Base-by-base conservation (phyloP, 1,284 basidiomycete genomes). In the Exobasidium rhododendri region DNA sequence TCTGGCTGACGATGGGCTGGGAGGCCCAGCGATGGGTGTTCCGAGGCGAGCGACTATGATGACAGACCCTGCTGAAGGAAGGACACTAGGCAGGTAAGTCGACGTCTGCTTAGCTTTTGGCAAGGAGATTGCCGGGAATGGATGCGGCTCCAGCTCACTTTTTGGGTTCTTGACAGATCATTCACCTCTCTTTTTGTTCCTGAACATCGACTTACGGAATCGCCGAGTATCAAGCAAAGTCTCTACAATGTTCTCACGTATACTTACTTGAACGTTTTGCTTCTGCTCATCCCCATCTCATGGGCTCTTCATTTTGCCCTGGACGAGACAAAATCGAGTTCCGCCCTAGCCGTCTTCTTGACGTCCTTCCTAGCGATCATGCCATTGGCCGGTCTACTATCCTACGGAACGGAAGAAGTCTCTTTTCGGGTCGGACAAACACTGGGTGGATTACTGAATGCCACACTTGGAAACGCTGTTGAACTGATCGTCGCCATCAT, bases 401-500 rank as follows among this genome's bases (percentile, higher is more conserved):
- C 63, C 4, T 69, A 71, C 46, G 73, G 70, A 7, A 75, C 73
- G 20, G 73, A 75, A 51, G 73, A 75, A 47, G 61, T 75, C 6
- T 65, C 72, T n/a, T 61, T 75, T 17, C 70, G 73, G 7, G 73
- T 75, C 1, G 73, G 73, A 17, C 66, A 75, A 63, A 75, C 73
- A 24, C 66, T 75, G 22, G 72, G 73, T 14, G 73, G 73, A 50
- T 66, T 75, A 29, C 66, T 75, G 62, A 75, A 75, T 30, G 73
- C 73, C 30, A 70, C 73, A 1, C 63, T 75, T 29, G 73, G 73
- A 24, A 75, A 75, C 30, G 73, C 73, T 1, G 73, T 75, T 57
- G 73, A 75, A 47, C 51, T 75, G 40, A 75, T 75, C 53, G 73
- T 75, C 4, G 73, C 73, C 29, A 75, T 75, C 58, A 70, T 75